phyloP scores from a whole-genome alignment of 176 grass and related monocot species.

The Bromus sterilis region DNA sequence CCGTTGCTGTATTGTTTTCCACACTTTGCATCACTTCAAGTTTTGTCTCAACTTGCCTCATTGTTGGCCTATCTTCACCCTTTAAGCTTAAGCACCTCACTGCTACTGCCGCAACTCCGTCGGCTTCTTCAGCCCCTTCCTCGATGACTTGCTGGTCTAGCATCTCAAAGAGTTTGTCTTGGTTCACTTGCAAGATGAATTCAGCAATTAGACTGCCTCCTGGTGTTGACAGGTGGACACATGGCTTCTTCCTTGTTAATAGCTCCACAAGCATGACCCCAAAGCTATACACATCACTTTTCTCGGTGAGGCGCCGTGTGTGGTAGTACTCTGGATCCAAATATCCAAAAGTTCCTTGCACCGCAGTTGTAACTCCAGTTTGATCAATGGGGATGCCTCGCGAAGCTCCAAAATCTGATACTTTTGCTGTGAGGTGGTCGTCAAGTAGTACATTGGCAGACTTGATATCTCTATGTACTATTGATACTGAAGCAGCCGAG shows the following conservation, averaged over 20 bases:
- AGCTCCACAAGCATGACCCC: constrained; percentile 45
- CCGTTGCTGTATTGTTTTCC: not conserved
- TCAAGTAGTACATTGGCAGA: constrained; percentile 35
- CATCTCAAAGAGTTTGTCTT: constrained; percentile 7
- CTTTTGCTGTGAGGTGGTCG: constrained; percentile 28
- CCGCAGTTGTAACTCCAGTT: constrained; percentile 27
- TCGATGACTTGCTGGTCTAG: constrained; percentile 6
- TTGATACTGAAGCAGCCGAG: constrained; percentile 25
- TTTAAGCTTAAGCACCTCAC: constrained; percentile 23
- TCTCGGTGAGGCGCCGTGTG: constrained; percentile 22
- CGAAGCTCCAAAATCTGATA: constrained; percentile 50
- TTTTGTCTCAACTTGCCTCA: constrained; percentile 13
- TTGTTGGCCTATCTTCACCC: not conserved
- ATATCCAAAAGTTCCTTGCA: constrained; percentile 49
- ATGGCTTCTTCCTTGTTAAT: constrained; percentile 19
- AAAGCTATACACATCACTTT: constrained; percentile 45
- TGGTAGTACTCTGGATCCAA: constrained; percentile 46
- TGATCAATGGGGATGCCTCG: constrained; percentile 36
- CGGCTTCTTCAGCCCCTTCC: not conserved
- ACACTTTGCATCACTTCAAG: constrained; percentile 13
- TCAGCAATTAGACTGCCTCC: not conserved
- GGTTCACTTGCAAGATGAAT: constrained; percentile 1
- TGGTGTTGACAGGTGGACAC: not conserved
- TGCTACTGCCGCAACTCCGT: constrained; percentile 9
- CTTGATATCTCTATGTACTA: constrained; percentile 48